These are phyloP conservation scores for Nothomitra cinnamomea DNA, from an alignment of 2,329 filamentous ascomycete species.

Conservation along the genomic window DNA sequence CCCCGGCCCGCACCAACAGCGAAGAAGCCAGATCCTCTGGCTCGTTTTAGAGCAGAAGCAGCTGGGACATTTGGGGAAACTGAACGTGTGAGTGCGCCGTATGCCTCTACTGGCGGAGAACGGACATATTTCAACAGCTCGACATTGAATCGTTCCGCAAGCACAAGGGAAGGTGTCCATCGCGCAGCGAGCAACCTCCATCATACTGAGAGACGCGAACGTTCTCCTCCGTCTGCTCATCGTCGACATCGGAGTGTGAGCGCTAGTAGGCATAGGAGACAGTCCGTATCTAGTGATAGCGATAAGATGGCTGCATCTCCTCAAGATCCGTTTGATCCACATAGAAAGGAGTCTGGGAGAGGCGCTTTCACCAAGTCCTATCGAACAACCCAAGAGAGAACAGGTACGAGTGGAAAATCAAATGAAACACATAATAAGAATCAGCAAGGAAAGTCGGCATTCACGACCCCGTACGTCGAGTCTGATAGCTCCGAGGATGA, in stretches of 20 bases:
- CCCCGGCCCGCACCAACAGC: slow-evolving; percentile 23
- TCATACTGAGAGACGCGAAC: not conserved
- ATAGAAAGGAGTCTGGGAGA: not conserved
- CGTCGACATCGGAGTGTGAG: not conserved
- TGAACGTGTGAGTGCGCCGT: slow-evolving; percentile 31
- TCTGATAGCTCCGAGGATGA: not conserved
- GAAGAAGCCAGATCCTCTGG: slow-evolving; percentile 24
- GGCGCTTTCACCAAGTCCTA: not conserved
- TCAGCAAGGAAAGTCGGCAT: not conserved
- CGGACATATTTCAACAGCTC: slow-evolving; percentile 36
- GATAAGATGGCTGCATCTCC: not conserved
- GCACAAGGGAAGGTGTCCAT: not conserved
- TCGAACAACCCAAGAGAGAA: not conserved
- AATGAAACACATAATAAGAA: not conserved
- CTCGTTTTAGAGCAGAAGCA: slow-evolving; percentile 18
- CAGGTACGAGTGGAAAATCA: not conserved
- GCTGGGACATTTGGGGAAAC: slow-evolving; percentile 28
- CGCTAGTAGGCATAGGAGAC: not conserved
- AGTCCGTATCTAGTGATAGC: not conserved
- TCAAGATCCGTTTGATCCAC: not conserved
- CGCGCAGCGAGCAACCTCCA: not conserved
- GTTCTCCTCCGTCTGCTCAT: not conserved
- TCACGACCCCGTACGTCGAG: not conserved
- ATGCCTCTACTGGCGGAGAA: slow-evolving; percentile 36
- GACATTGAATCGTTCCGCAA: slow-evolving; percentile 34